These are phyloP conservation scores for Neoboletus brunneissimus DNA, from an alignment of 768 basidiomycete genomes.

Conservation along the genomic window DNA sequence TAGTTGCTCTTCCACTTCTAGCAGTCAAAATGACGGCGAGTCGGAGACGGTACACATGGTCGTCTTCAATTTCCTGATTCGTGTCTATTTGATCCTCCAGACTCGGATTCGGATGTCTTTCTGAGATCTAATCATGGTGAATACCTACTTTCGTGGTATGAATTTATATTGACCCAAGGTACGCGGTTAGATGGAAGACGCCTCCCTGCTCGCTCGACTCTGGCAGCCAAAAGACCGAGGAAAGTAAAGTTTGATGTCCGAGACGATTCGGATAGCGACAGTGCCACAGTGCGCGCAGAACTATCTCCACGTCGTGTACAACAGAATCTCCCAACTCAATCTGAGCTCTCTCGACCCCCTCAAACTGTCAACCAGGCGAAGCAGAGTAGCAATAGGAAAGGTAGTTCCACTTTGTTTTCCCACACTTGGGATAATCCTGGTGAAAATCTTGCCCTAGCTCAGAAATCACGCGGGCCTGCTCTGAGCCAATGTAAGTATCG, in stretches of 20 bases:
- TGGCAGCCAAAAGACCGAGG: slow-evolving; percentile 1
- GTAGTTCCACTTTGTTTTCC: slow-evolving; percentile 1
- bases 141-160: background rate
- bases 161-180: background rate
- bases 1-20: background rate
- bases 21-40: slow-evolving; percentile 10
- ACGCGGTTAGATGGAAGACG: slow-evolving; percentile 4
- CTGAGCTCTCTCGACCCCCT: background rate
- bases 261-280: slow-evolving; percentile 14
- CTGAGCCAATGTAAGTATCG: slow-evolving; percentile 14
- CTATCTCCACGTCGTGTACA: slow-evolving; percentile 3
- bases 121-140: slow-evolving; percentile 1
- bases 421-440: background rate
- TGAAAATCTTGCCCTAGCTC: slow-evolving; percentile 5
- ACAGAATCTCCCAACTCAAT: background rate
- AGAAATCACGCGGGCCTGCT: background rate
- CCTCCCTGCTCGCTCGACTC: background rate
- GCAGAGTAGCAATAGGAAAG: slow-evolving; percentile 1
- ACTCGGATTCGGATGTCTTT: slow-evolving; percentile 15
- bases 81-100: slow-evolving; percentile 3
- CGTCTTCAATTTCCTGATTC: background rate
- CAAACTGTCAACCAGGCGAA: background rate
- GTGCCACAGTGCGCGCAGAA: slow-evolving; percentile 10
- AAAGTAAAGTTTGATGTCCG: slow-evolving; percentile 16
- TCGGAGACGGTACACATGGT: background rate